Conservation (phyloP, 352 stramenopile genomes). For the Thalassiosira ordinaria region DNA sequence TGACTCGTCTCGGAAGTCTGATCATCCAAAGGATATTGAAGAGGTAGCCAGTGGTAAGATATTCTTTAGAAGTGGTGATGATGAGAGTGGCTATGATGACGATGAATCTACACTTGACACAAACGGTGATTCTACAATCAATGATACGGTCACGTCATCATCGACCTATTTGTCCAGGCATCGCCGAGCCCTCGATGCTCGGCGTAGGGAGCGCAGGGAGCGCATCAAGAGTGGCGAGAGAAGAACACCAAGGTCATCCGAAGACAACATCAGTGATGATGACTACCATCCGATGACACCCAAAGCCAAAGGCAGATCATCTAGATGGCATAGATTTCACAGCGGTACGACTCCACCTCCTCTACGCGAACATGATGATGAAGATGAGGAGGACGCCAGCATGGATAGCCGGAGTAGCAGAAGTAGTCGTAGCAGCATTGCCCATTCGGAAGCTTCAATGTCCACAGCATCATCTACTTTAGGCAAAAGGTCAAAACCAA, state of each 20-base stretch:
- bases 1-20: not conserved
- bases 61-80: no score
- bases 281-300: not conserved
- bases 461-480: no score
- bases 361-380: not conserved
- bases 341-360: not conserved
- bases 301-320: not conserved
- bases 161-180: constrained; percentile 19
- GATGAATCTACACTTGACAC: not conserved
- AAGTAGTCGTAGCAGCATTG: no score
- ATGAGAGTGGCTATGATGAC: no score
- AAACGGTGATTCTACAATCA: not conserved
- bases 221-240: no score
- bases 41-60: no score
- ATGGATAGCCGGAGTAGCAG: no score
- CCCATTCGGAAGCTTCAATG: no score
- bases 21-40: not conserved
- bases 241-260: not conserved
- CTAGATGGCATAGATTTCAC: not conserved
- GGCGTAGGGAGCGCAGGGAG: not conserved
- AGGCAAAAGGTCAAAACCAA: no score
- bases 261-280: not conserved
- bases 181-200: not conserved
- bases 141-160: not conserved
- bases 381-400: no score